Conservation (phyloP, 148 eudicot genomes). For the Polygonum aviculare region DNA sequence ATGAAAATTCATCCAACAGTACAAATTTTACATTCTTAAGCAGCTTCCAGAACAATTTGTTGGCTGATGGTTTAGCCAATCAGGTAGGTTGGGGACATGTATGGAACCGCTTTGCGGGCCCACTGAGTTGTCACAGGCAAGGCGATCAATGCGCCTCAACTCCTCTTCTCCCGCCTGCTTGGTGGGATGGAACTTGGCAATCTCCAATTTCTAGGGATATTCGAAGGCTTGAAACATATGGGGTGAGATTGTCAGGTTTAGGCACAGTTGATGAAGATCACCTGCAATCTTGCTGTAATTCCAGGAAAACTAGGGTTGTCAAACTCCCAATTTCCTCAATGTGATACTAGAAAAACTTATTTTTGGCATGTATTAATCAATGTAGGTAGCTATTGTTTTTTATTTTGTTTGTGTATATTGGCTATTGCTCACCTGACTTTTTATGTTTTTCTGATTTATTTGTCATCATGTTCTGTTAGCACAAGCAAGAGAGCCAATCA, state of each 20-base stretch:
- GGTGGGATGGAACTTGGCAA: conserved; percentile 99
- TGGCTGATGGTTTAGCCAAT: conserved; percentile 53
- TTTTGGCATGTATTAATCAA: conserved; percentile 1
- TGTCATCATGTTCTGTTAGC: no score
- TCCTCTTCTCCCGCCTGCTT: conserved; percentile 78
- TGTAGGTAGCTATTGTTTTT: not conserved
- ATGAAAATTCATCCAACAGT: conserved; percentile 29
- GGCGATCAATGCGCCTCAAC: conserved; percentile 74
- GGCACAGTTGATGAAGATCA: conserved; percentile 58
- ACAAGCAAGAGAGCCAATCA: no score
- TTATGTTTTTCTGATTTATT: not conserved
- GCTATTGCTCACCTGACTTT: not conserved
- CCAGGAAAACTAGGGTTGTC: conserved; percentile 28
- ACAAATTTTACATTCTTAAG: conserved; percentile 56
- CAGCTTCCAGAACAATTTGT: conserved; percentile 66
- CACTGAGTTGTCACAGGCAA: conserved; percentile 69
- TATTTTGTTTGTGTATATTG: not conserved
- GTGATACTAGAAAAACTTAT: conserved; percentile 10
- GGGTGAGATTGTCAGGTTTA: conserved; percentile 49
- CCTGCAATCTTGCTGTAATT: conserved; percentile 43
- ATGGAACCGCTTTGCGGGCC: conserved; percentile 90
- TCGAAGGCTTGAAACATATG: conserved; percentile 55
- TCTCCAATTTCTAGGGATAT: conserved; percentile 72
- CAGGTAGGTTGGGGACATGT: conserved; percentile 96
- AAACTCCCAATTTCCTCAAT: conserved; percentile 25